Evolutionary conservation across 140 eudicot species (phyloP).

Genomic region (Cichorium intybus): DNA sequence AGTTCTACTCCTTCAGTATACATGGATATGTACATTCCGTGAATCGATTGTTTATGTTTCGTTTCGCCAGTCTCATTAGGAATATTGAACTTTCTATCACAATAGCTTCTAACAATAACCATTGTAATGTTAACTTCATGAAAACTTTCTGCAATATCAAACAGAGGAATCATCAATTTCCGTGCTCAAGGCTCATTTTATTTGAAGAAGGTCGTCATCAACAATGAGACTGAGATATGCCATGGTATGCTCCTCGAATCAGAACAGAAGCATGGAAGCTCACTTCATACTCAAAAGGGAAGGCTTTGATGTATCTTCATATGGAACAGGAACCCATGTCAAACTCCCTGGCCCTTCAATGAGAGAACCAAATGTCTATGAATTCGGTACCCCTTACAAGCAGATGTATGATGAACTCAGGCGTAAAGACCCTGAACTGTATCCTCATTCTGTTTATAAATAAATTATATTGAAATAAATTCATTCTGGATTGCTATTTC

Average conservation of each 20-base stretch:
- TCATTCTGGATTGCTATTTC: background rate
- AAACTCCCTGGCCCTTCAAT: slow-evolving; percentile 92
- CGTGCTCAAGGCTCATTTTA: background rate
- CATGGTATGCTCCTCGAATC: slow-evolving; percentile 92
- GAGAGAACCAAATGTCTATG: slow-evolving; percentile 88
- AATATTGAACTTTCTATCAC: background rate
- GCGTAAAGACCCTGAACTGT: slow-evolving; percentile 91
- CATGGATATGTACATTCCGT: background rate
- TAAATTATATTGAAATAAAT: background rate
- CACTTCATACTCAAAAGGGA: slow-evolving; percentile 74
- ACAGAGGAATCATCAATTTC: background rate
- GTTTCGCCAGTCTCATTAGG: background rate
- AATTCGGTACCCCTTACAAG: slow-evolving; percentile 90
- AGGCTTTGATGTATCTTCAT: slow-evolving; percentile 78
- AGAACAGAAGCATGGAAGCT: slow-evolving; percentile 94
- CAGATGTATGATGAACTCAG: slow-evolving; percentile 85
- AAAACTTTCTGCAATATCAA: slow-evolving; percentile 10
- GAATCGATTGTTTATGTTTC: background rate
- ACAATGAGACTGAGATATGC: slow-evolving; percentile 68
- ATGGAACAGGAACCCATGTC: slow-evolving; percentile 87
- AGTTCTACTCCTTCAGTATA: background rate
- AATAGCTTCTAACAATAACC: background rate
- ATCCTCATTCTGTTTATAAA: slow-evolving; percentile 29
- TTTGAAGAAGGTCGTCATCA: background rate
- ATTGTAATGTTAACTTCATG: no score